These are phyloP conservation scores for Heliophila coronopifolia DNA, from an alignment of 441 rosid species.

Conservation along the genomic window DNA sequence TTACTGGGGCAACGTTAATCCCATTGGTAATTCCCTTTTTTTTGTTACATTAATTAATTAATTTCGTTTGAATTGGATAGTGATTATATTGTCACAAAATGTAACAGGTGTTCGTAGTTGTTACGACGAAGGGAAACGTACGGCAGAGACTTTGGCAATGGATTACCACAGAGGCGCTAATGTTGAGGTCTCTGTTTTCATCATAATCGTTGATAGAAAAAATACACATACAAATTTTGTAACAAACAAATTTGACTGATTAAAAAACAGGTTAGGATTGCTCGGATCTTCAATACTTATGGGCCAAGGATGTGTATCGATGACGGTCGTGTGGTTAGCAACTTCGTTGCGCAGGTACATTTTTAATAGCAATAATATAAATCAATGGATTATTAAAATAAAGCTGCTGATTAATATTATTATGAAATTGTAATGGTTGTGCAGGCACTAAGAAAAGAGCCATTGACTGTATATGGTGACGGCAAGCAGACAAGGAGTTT, in stretches of 20 bases:
- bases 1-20: constrained; percentile 84
- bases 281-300: constrained; percentile 74
- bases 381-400: constrained; percentile 16
- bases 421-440: too few relatives aligned
- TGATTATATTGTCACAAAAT: too few relatives aligned
- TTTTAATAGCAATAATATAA: too few relatives aligned
- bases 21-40: constrained; percentile 41
- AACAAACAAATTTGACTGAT: too few relatives aligned
- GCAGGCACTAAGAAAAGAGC: constrained; percentile 74
- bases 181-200: constrained; percentile 46
- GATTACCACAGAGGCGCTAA: constrained; percentile 66
- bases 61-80: too few relatives aligned
- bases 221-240: too few relatives aligned
- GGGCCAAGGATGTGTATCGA: constrained; percentile 90
- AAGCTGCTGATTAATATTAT: too few relatives aligned
- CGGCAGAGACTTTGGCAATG: constrained; percentile 73
- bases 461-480: constrained; percentile 80
- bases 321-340: constrained; percentile 82
- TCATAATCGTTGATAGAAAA: too few relatives aligned
- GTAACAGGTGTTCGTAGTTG: constrained; percentile 67
- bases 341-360: constrained; percentile 71
- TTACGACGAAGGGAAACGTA: constrained; percentile 74
- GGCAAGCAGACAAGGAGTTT: constrained; percentile 86
- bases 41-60: too few relatives aligned
- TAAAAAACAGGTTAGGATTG: constrained; percentile 78